Conservation (phyloP, 164 flowering plant genomes). For the Piper betle region DNA sequence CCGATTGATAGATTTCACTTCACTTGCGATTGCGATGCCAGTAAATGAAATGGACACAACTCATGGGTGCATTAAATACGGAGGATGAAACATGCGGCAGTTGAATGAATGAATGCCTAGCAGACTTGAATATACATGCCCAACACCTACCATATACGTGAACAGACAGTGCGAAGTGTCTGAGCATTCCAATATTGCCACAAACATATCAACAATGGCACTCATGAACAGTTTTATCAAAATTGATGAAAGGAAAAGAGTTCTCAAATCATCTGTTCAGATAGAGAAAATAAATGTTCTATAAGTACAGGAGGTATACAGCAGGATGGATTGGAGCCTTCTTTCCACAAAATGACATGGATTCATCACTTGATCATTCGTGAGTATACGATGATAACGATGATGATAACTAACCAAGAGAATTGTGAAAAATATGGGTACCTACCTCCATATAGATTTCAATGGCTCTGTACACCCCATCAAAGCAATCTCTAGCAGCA, state of each 20-base stretch:
- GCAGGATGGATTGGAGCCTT: too few species aligned
- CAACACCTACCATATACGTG: too few species aligned
- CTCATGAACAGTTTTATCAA: too few species aligned
- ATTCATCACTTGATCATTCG: too few species aligned
- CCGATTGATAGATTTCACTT: background rate
- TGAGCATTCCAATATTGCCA: background rate
- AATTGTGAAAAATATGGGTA: background rate
- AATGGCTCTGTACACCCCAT: conserved; percentile 83
- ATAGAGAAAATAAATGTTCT: too few species aligned
- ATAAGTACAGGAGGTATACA: too few species aligned
- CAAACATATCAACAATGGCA: too few species aligned
- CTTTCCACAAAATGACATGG: too few species aligned
- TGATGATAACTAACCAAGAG: too few species aligned
- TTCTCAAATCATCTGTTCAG: too few species aligned
- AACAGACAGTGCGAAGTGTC: background rate
- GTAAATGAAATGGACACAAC: background rate
- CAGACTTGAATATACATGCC: background rate
- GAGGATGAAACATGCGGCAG: background rate
- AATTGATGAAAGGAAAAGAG: too few species aligned
- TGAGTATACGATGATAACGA: too few species aligned
- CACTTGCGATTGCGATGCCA: background rate
- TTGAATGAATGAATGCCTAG: background rate
- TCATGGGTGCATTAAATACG: background rate
- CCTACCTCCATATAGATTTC: conserved; percentile 81
- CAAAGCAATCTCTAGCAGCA: conserved; percentile 73